A percentile compares a stretch with the other conserved stretches of the same genome.
Conservation (phyloP, 768 basidiomycete genomes). For the Kwoniella bestiolae region DNA sequence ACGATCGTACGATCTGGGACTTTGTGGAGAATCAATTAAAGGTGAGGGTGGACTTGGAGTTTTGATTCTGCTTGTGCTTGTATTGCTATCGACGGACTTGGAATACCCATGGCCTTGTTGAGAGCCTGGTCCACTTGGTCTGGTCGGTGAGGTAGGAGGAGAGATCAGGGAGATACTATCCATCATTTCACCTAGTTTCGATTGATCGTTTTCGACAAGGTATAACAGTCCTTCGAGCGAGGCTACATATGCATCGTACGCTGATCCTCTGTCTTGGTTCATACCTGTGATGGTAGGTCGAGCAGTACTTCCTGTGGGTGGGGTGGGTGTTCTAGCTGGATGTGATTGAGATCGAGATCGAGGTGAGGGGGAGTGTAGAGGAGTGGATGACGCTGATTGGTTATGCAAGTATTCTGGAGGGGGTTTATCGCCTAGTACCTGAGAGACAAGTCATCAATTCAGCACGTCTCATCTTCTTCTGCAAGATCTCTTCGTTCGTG, state of each 20-base stretch:
- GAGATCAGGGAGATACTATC: slow-evolving; percentile 20
- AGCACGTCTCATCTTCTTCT: too few relatives aligned
- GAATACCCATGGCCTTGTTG: background rate
- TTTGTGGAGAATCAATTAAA: slow-evolving; percentile 10
- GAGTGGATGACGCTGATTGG: background rate
- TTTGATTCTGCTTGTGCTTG: background rate
- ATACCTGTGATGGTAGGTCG: background rate
- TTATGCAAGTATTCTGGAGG: slow-evolving; percentile 9
- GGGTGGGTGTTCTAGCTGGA: background rate
- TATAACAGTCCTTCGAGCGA: slow-evolving; percentile 31
- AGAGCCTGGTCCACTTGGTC: background rate
- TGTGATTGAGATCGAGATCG: background rate
- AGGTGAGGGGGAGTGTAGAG: slow-evolving; percentile 8
- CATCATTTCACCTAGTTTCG: slow-evolving; percentile 24
- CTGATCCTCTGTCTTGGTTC: background rate
- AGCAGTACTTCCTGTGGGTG: background rate
- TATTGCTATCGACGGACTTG: background rate
- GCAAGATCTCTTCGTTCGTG: too few relatives aligned
- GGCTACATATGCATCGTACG: slow-evolving; percentile 27
- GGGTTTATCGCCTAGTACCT: slow-evolving; percentile 9
- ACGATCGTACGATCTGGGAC: slow-evolving; percentile 1
- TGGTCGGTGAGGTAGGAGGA: background rate
- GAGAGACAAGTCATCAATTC: too few relatives aligned
- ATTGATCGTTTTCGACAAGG: slow-evolving; percentile 32
- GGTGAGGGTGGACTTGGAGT: slow-evolving; percentile 17